Percentiles rank a stretch among this genome's conserved stretches.
phyloP scores from a whole-genome alignment of 2,329 filamentous ascomycete genomes.

The Pseudocercospora macadamiae region DNA sequence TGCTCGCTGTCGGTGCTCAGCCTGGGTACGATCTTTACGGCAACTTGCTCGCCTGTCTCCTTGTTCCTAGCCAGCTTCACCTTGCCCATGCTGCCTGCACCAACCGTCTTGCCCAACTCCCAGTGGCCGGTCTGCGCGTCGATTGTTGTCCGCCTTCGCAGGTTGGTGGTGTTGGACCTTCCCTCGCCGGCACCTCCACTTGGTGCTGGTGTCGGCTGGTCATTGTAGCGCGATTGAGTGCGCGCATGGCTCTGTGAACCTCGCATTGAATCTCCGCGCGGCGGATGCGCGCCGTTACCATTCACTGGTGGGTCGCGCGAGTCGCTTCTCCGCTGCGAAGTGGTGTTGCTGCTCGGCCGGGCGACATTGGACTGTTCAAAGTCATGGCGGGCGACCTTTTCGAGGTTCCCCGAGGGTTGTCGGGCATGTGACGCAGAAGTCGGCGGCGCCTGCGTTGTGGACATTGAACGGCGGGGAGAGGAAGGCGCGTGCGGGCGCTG shows the following conservation, averaged over 20 bases:
- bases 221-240: constrained; percentile 48
- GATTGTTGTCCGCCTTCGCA: constrained; percentile 74
- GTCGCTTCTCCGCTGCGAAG: constrained; percentile 62
- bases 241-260: constrained; percentile 44
- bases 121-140: constrained; percentile 84
- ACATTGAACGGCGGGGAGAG: constrained; percentile 42
- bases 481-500: constrained; percentile 35
- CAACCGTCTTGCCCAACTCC: constrained; percentile 94
- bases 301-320: constrained; percentile 48
- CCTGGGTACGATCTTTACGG: constrained; percentile 94
- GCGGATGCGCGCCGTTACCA: constrained; percentile 42
- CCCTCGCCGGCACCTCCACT: constrained; percentile 31
- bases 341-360: constrained; percentile 44
- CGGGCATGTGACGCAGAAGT: constrained; percentile 34
- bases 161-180: constrained; percentile 38
- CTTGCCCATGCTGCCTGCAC: constrained; percentile 97
- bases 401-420: constrained; percentile 53
- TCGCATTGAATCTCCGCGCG: constrained; percentile 56
- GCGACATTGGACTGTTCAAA: constrained; percentile 72
- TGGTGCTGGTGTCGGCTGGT: constrained; percentile 39
- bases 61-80: constrained; percentile 92
- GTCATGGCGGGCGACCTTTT: constrained; percentile 66
- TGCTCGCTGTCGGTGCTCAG: constrained; percentile 81
- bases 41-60: constrained; percentile 91
- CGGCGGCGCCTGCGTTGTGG: constrained; percentile 36